These are phyloP conservation scores for Nymphaea thermarum DNA, from an alignment of 164 flowering plant species.

Conservation along the genomic window DNA sequence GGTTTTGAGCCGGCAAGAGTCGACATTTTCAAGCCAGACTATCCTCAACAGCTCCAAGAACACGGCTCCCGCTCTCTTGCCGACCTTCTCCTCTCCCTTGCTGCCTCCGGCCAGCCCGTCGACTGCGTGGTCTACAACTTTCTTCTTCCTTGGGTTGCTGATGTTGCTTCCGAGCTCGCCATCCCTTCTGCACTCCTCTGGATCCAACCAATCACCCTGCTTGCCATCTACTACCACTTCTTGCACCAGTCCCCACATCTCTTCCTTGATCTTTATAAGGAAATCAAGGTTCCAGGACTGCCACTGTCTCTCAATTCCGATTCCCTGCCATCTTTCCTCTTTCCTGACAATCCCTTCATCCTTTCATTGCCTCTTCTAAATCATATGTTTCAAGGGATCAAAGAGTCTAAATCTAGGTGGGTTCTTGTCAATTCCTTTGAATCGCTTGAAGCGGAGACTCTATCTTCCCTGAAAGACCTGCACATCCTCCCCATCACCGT, in stretches of 20 bases:
- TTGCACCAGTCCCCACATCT: slow-evolving; percentile 13
- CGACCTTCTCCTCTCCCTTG: slow-evolving; percentile 1
- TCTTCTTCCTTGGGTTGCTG: slow-evolving; percentile 25
- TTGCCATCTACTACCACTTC: slow-evolving; percentile 20
- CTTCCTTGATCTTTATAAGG: not conserved
- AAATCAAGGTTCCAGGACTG: slow-evolving; percentile 21
- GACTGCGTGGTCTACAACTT: slow-evolving; percentile 22
- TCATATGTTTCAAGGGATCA: slow-evolving; percentile 22
- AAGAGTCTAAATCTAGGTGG: slow-evolving; percentile 9
- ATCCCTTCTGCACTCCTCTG: slow-evolving; percentile 23
- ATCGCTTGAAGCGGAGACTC: slow-evolving; percentile 29
- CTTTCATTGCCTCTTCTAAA: not conserved
- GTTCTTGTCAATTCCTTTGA: slow-evolving; percentile 46
- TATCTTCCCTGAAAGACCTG: slow-evolving; percentile 13
- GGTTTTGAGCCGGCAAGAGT: slow-evolving; percentile 15
- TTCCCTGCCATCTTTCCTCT: slow-evolving; percentile 28
- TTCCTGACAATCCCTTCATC: slow-evolving; percentile 1
- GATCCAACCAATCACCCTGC: slow-evolving; percentile 24
- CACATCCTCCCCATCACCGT: slow-evolving; percentile 15
- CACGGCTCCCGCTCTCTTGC: slow-evolving; percentile 11
- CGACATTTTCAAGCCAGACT: not conserved
- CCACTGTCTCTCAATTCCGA: slow-evolving; percentile 10
- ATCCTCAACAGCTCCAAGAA: slow-evolving; percentile 4
- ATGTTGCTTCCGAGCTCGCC: slow-evolving; percentile 16
- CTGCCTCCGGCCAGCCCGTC: slow-evolving; percentile 7